Evolutionary conservation across 495 filamentous ascomycete species (phyloP).

Genomic region (Lasiosphaeris hirsuta): DNA sequence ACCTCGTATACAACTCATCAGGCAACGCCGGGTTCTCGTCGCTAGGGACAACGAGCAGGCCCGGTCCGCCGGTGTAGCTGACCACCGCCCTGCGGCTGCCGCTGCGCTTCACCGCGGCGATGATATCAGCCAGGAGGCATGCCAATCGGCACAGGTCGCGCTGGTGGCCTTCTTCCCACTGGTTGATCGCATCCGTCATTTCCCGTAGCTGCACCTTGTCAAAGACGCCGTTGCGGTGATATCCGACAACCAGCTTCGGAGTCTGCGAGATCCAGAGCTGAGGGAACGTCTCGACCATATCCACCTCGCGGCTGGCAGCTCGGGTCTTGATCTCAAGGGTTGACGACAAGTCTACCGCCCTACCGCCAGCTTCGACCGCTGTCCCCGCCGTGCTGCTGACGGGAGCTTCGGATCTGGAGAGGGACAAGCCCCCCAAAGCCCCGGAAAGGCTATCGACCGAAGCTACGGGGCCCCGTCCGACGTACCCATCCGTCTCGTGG

Average conservation of each 20-base stretch:
- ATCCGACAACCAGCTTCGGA: constrained; percentile 46
- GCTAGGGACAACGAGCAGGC: not conserved
- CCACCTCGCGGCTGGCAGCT: constrained; percentile 32
- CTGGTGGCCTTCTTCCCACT: constrained; percentile 41
- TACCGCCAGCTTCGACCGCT: constrained; percentile 31
- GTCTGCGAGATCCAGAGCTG: constrained; percentile 54
- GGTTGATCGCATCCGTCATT: constrained; percentile 31
- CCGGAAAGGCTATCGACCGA: not conserved
- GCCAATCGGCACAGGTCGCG: constrained; percentile 32
- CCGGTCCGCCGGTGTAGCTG: constrained; percentile 1
- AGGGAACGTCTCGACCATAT: constrained; percentile 36
- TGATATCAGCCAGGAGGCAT: constrained; percentile 36
- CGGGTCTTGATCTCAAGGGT: constrained; percentile 53
- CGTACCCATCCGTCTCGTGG: constrained; percentile 47
- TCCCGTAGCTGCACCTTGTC: constrained; percentile 35
- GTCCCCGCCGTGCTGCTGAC: not conserved
- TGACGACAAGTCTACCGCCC: constrained; percentile 30
- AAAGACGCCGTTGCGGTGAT: constrained; percentile 44
- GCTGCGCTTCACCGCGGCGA: constrained; percentile 24
- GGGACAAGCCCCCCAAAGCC: not conserved
- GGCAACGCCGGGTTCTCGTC: not conserved
- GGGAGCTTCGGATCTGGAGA: not conserved
- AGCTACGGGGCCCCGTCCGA: not conserved
- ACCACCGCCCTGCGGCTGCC: not conserved
- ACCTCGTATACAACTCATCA: not conserved